phyloP scores from a whole-genome alignment of 164 flowering plant genomes.

The Cinnamomum chago region DNA sequence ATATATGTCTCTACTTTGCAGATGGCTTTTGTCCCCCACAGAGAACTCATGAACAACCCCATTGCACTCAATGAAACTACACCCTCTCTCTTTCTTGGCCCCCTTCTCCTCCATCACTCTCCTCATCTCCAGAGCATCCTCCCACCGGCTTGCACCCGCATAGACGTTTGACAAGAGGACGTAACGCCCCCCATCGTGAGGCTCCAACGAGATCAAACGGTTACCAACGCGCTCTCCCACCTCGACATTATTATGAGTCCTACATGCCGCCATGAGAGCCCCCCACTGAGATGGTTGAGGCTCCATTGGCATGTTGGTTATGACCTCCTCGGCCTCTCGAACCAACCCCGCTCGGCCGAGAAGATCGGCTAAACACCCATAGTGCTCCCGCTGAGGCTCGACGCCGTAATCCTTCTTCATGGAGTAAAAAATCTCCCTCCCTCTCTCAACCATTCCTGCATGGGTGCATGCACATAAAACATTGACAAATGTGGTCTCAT shows the following conservation, averaged over 20 bases:
- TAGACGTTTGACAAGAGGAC: slow-evolving; percentile 36
- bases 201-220: slow-evolving; percentile 17
- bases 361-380: slow-evolving; percentile 44
- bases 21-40: slow-evolving; percentile 22
- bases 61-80: slow-evolving; percentile 45
- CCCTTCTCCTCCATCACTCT: slow-evolving; percentile 31
- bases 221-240: slow-evolving; percentile 34
- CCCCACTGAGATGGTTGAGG: slow-evolving; percentile 41
- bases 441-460: slow-evolving; percentile 39
- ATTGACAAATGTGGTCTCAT: slow-evolving; percentile 29
- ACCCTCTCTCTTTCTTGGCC: slow-evolving; percentile 36
- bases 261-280: slow-evolving; percentile 40
- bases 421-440: slow-evolving; percentile 27
- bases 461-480: slow-evolving; percentile 46
- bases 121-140: slow-evolving; percentile 28
- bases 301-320: slow-evolving; percentile 26
- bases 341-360: slow-evolving; percentile 38
- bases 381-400: slow-evolving; percentile 39
- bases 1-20: not conserved
- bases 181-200: slow-evolving; percentile 36
- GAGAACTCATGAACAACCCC: slow-evolving; percentile 43
- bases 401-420: slow-evolving; percentile 26
- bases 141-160: slow-evolving; percentile 36
- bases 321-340: slow-evolving; percentile 37
- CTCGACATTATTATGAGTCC: slow-evolving; percentile 33